These are phyloP conservation scores for Phlebiopsis flavidoalba DNA, from an alignment of 768 basidiomycete genomes.

Conservation along the genomic window DNA sequence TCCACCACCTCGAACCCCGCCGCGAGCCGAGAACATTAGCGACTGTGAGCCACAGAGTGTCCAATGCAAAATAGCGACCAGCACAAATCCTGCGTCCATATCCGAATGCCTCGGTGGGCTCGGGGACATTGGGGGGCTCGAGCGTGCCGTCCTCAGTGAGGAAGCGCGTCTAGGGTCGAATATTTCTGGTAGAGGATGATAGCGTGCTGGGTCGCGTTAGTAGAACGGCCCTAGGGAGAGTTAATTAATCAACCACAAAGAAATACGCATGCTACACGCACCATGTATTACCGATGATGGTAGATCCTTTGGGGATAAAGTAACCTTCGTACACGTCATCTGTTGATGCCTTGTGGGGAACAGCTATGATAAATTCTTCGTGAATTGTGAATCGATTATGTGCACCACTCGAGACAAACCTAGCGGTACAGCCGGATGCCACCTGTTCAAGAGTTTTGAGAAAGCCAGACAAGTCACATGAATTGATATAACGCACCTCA, in stretches of 20 bases:
- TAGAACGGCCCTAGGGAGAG: slow-evolving; percentile 1
- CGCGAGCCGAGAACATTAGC: slow-evolving; percentile 18
- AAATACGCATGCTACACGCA: neutral
- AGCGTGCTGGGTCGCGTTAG: slow-evolving; percentile 1
- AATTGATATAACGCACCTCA: neutral
- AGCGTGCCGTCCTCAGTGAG: slow-evolving; percentile 10
- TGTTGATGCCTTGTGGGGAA: slow-evolving; percentile 22
- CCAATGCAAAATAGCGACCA: slow-evolving; percentile 20
- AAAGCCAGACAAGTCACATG: neutral
- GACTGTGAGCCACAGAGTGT: slow-evolving; percentile 19
- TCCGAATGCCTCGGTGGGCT: slow-evolving; percentile 10
- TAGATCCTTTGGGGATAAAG: slow-evolving; percentile 27
- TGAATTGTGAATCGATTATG: neutral
- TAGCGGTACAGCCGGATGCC: slow-evolving; percentile 12
- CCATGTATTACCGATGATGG: slow-evolving; percentile 28
- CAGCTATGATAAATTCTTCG: neutral
- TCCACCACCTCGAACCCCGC: slow-evolving; percentile 17
- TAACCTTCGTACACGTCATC: slow-evolving; percentile 29
- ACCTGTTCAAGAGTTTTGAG: neutral
- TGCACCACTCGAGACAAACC: neutral
- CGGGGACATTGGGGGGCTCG: slow-evolving; percentile 1
- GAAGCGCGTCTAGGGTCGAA: slow-evolving; percentile 22
- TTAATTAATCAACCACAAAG: too few relatives aligned
- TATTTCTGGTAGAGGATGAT: neutral
- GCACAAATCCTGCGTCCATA: slow-evolving; percentile 19